These are phyloP conservation scores for Microthlaspi erraticum DNA, from an alignment of 345 rosid species.

Conservation along the genomic window DNA sequence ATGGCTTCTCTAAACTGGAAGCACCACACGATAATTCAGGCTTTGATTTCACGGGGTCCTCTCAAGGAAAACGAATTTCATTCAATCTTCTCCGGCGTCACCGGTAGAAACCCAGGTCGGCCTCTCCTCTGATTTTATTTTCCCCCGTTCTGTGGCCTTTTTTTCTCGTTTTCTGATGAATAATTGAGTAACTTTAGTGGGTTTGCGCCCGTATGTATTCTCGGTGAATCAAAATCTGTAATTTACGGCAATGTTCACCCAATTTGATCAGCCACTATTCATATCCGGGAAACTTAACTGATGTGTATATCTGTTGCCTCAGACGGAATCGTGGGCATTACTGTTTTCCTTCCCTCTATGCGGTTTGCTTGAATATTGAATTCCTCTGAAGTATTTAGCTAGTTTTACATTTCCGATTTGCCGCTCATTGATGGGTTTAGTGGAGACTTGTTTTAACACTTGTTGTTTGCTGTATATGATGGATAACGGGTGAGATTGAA, in stretches of 20 bases:
- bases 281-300: background rate
- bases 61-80: slow-evolving; percentile 70
- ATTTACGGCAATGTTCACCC: background rate
- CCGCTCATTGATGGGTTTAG: background rate
- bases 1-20: slow-evolving; percentile 69
- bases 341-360: background rate
- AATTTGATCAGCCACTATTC: background rate
- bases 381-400: background rate
- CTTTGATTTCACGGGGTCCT: slow-evolving; percentile 85
- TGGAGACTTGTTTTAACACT: background rate
- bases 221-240: slow-evolving; percentile 17
- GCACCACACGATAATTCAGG: slow-evolving; percentile 87
- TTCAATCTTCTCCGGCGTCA: slow-evolving; percentile 64
- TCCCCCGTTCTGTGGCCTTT: background rate
- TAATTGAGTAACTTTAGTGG: background rate
- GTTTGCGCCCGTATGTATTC: background rate
- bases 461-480: no score
- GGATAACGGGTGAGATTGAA: no score
- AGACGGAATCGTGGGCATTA: background rate
- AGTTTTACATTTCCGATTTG: background rate
- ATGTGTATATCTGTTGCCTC: background rate
- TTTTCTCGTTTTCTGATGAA: background rate
- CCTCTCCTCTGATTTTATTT: slow-evolving; percentile 14
- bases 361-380: background rate
- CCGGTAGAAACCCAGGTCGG: slow-evolving; percentile 68